Evolutionary conservation across 768 basidiomycete genomes (phyloP).

Genomic region (Lactifluus hygrophoroides): DNA sequence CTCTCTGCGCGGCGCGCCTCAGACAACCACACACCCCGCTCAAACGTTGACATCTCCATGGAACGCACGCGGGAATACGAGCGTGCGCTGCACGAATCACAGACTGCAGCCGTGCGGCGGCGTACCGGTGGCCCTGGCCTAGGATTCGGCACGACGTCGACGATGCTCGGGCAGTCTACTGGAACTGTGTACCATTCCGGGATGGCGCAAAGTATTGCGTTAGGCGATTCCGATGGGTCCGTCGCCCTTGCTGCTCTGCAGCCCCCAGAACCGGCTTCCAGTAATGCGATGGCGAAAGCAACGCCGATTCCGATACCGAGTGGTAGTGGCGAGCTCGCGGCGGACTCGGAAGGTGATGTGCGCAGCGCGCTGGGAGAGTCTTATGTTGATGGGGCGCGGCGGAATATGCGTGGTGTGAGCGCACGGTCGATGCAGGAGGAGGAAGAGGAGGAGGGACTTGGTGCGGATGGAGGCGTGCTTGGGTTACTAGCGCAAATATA

Average conservation of each 20-base stretch:
- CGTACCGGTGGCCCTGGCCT: slow-evolving; percentile 27
- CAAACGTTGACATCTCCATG: neutral
- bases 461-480: slow-evolving; percentile 78
- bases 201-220: slow-evolving; percentile 60
- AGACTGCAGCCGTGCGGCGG: slow-evolving; percentile 40
- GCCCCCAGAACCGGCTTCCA: neutral
- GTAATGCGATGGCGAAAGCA: neutral
- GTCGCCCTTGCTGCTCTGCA: slow-evolving; percentile 22
- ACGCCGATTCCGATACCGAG: slow-evolving; percentile 3
- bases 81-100: slow-evolving; percentile 63
- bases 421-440: slow-evolving; percentile 26
- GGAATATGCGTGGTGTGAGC: slow-evolving; percentile 29
- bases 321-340: slow-evolving; percentile 18
- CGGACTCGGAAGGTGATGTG: slow-evolving; percentile 45
- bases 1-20: slow-evolving; percentile 9
- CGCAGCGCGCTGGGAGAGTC: slow-evolving; percentile 59
- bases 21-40: slow-evolving; percentile 11
- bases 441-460: slow-evolving; percentile 43
- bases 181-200: slow-evolving; percentile 35
- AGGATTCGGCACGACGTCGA: slow-evolving; percentile 32
- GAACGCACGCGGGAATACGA: slow-evolving; percentile 70
- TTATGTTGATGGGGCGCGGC: slow-evolving; percentile 59
- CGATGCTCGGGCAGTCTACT: slow-evolving; percentile 31
- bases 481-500: slow-evolving; percentile 86
- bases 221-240: slow-evolving; percentile 70